These are phyloP conservation scores for Fusarium siculi DNA, from an alignment of 2,329 filamentous ascomycete species.

Conservation along the genomic window DNA sequence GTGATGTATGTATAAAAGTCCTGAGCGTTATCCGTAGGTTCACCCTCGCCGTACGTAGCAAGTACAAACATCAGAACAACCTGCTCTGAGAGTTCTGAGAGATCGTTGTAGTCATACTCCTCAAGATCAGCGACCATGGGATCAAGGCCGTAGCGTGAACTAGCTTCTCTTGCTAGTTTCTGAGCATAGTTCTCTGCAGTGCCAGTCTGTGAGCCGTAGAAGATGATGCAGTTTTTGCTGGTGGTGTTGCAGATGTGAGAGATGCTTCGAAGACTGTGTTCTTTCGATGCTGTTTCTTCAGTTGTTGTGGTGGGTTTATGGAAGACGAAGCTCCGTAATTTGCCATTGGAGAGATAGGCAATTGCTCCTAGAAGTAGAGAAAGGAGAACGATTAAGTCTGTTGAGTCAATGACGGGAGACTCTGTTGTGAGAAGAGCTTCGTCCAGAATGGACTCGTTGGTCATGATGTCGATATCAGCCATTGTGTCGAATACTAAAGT, in stretches of 20 bases:
- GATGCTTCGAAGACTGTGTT: slow-evolving; percentile 1
- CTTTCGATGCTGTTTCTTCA: neutral
- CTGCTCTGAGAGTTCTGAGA: neutral
- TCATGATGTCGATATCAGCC: neutral
- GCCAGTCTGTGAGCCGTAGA: neutral
- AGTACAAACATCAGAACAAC: neutral
- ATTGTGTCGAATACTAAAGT: neutral
- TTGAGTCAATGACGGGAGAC: neutral
- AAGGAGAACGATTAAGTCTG: neutral
- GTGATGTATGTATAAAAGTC: neutral
- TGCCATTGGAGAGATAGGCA: accelerated
- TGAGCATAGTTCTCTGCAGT: slow-evolving; percentile 2
- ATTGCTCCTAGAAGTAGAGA: neutral
- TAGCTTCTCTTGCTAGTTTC: neutral
- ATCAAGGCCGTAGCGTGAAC: neutral
- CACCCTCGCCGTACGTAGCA: neutral
- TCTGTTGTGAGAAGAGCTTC: neutral
- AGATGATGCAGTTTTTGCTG: neutral
- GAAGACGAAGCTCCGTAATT: accelerated
- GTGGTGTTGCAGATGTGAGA: neutral
- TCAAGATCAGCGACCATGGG: slow-evolving; percentile 4
- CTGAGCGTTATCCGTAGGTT: neutral
- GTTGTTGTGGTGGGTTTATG: accelerated
- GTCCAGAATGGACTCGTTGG: neutral
- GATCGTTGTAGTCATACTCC: neutral